Percentiles rank a stretch among this genome's conserved stretches.
Evolutionary conservation across 371 early-diverging fungal species (phyloP).

Genomic region (Mucor ambiguus): DNA sequence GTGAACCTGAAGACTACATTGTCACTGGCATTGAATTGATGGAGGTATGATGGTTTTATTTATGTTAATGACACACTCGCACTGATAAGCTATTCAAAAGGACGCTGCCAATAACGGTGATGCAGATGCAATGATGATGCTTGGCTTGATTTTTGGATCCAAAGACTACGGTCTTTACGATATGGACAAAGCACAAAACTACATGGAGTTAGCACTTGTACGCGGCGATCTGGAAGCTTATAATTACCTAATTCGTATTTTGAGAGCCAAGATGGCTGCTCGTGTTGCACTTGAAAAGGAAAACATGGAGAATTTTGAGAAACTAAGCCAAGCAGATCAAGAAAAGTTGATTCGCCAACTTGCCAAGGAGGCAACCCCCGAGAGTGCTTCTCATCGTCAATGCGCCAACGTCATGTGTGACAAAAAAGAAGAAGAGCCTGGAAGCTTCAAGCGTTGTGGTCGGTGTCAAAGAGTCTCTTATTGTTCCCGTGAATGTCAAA

Average conservation of each 20-base stretch:
- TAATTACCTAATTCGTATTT: slow-evolving; percentile 52
- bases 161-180: slow-evolving; percentile 63
- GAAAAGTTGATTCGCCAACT: slow-evolving; percentile 48
- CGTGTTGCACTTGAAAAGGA: slow-evolving; percentile 49
- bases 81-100: background rate
- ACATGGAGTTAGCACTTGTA: slow-evolving; percentile 61
- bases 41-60: slow-evolving; percentile 28
- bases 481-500: slow-evolving; percentile 65
- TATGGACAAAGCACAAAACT: slow-evolving; percentile 61
- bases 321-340: slow-evolving; percentile 36
- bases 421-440: slow-evolving; percentile 53
- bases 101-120: slow-evolving; percentile 58
- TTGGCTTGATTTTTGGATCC: slow-evolving; percentile 64
- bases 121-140: slow-evolving; percentile 57
- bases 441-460: slow-evolving; percentile 60
- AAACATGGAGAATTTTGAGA: slow-evolving; percentile 44
- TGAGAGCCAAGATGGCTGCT: slow-evolving; percentile 58
- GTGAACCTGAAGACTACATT: slow-evolving; percentile 57
- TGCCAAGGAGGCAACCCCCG: slow-evolving; percentile 44
- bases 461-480: slow-evolving; percentile 58
- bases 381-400: slow-evolving; percentile 37
- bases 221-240: slow-evolving; percentile 58
- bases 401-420: slow-evolving; percentile 53
- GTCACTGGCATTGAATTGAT: slow-evolving; percentile 59
- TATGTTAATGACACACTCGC: background rate